phyloP scores from a whole-genome alignment of 192 early-diverging fungal species.

The Allomyces arbusculus region DNA sequence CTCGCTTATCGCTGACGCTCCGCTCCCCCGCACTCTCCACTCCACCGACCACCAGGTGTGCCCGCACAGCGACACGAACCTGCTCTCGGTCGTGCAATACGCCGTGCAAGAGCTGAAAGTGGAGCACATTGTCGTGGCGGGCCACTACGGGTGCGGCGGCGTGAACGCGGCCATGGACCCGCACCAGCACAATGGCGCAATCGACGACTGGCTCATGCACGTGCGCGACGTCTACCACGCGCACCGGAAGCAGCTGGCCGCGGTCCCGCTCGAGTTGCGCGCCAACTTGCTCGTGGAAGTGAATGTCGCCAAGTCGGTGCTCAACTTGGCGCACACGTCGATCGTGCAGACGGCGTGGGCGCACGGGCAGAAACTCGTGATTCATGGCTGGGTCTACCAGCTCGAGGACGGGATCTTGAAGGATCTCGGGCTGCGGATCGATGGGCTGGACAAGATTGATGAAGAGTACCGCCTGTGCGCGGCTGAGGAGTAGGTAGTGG shows the following conservation, averaged over 20 bases:
- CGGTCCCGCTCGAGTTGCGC: constrained; percentile 15
- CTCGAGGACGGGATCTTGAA: constrained; percentile 11
- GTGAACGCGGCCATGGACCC: constrained; percentile 36
- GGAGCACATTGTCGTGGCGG: constrained; percentile 63
- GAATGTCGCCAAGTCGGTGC: constrained; percentile 47
- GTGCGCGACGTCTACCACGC: constrained; percentile 63
- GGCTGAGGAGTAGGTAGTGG: too few relatives aligned
- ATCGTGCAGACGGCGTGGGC: constrained; percentile 71
- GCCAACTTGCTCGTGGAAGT: constrained; percentile 18
- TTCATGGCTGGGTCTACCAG: constrained; percentile 57
- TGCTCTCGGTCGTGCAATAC: constrained; percentile 73
- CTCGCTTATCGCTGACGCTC: too few relatives aligned
- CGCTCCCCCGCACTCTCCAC: too few relatives aligned
- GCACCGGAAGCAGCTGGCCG: constrained; percentile 18
- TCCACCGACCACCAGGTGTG: constrained; percentile 38
- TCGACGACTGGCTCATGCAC: constrained; percentile 80
- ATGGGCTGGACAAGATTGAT: neutral
- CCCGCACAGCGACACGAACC: constrained; percentile 55
- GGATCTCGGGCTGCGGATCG: neutral
- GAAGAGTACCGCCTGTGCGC: neutral
- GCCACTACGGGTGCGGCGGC: constrained; percentile 36
- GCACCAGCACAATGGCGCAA: constrained; percentile 37
- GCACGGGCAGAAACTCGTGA: constrained; percentile 41
- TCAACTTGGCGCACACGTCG: constrained; percentile 47
- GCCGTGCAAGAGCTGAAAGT: constrained; percentile 81